Evolutionary conservation across 306 rosid genomes (phyloP).

Genomic region (Vachellia collinsii): DNA sequence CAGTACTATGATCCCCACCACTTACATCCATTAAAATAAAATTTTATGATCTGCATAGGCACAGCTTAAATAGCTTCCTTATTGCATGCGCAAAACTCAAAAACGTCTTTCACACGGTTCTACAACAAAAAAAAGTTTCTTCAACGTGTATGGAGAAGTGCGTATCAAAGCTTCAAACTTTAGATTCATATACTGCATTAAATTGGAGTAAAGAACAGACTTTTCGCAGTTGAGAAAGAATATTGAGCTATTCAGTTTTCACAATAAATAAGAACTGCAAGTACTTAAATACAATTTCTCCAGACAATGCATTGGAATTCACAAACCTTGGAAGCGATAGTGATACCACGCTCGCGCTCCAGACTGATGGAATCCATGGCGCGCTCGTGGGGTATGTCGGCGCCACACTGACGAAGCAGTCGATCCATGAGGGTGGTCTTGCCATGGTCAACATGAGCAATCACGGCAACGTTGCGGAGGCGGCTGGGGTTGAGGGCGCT

Average conservation of each 20-base stretch:
- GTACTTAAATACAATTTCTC: not conserved
- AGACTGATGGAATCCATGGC: conserved; percentile 88
- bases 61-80: not conserved
- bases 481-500: conserved; percentile 61
- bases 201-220: not conserved
- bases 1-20: not conserved
- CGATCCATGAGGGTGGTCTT: conserved; percentile 99
- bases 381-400: conserved; percentile 94
- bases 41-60: not conserved
- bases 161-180: not conserved
- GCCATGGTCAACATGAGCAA: conserved; percentile 97
- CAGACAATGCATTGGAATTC: not conserved
- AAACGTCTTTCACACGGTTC: not conserved
- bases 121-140: not conserved
- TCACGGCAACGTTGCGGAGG: conserved; percentile 94
- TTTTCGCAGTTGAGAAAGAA: not conserved
- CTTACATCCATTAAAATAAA: not conserved
- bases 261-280: not conserved
- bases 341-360: conserved; percentile 98
- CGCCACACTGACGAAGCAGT: conserved; percentile 98
- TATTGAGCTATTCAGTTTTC: not conserved
- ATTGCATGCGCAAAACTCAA: not conserved
- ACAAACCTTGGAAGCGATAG: conserved; percentile 83
- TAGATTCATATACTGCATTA: not conserved
- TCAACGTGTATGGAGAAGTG: not conserved